Evolutionary conservation across 352 stramenopile species (phyloP), one percentile per base, ranked within the genome.

Genomic region (Pythium coloratum): DNA sequence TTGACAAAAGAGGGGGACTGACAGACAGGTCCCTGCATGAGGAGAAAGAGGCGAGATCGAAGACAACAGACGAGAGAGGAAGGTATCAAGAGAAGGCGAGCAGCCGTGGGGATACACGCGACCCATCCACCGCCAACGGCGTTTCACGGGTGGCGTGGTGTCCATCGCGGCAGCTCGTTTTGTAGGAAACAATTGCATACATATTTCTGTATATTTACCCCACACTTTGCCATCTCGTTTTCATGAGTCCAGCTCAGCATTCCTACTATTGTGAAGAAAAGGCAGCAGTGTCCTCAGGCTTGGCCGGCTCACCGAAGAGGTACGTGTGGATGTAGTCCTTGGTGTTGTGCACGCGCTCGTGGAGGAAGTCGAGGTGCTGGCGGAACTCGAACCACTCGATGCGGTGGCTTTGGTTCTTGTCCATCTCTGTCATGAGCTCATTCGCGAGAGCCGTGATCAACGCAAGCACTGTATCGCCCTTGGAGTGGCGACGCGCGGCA

Each of bases 311-410:
- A 16, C 51, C 58, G 2, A 71, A 54, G 24, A 71, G 58, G 32
- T 59, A 58, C 26, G 65, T 53, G 30, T 38, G 60, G 53, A 92
- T 85, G 62, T 86, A 90, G 6, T 32, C 30, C 55, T 89, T 90
- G 47, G 75, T 82, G 54, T 90, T 54, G 16, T 65, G 53, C 38
- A 92, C 71, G 24, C 80, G 77, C 7, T 74, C 67, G 16, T 92
- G 80, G 24, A 92, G 67, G 55, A 82, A 90, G 59, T 89, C 84
- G 32, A 92, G 66, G n/a, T 91, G 76, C 56, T 82, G 78, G 6
- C 82, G 83, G 55, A 91, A 92, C 58, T 92, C 82, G 61, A 81
- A 88, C 82, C 84, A 92, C 62, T 92, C 82, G 61, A 92, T 86
- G 26, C 72, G 71, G 20, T 76, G 69, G 58, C 73, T 86, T 30